These are phyloP conservation scores for Catharanthus roseus DNA, from an alignment of 257 asterid species.

Conservation along the genomic window DNA sequence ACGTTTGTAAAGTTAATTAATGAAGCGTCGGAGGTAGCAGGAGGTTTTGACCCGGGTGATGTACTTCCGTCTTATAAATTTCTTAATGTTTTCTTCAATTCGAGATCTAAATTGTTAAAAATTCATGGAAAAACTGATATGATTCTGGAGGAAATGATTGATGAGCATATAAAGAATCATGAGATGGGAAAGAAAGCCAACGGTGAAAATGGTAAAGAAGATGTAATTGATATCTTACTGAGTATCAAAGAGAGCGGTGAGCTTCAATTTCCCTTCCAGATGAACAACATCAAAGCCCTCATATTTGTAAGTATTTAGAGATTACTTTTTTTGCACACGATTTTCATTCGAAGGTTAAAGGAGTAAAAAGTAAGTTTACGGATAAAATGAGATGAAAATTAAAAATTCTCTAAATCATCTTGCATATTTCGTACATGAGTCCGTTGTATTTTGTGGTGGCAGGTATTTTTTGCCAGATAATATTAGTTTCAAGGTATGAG, in stretches of 20 bases:
- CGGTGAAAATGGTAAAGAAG: constrained; percentile 13
- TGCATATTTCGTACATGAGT: no score
- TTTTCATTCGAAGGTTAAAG: no score
- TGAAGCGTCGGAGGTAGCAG: constrained; percentile 2
- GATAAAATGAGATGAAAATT: no score
- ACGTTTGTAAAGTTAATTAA: neutral
- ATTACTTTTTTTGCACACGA: no score
- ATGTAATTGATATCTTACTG: constrained; percentile 23
- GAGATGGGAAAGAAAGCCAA: neutral
- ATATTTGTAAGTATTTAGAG: constrained; percentile 17
- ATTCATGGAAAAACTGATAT: constrained; percentile 14
- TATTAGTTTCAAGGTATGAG: no score
- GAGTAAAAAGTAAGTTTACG: no score
- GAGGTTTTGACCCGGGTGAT: constrained; percentile 16
- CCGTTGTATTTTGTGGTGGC: no score
- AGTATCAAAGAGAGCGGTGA: constrained; percentile 15
- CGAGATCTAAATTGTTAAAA: neutral
- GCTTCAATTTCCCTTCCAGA: constrained; percentile 1
- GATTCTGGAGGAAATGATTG: constrained; percentile 13
- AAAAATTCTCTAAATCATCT: no score
- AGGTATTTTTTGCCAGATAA: no score
- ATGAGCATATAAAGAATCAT: constrained; percentile 13
- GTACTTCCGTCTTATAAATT: constrained; percentile 9
- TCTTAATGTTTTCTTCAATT: neutral
- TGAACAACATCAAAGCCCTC: neutral